Base-by-base conservation (phyloP, 2,329 filamentous ascomycete genomes). In the Hirsutella thompsonii region DNA sequence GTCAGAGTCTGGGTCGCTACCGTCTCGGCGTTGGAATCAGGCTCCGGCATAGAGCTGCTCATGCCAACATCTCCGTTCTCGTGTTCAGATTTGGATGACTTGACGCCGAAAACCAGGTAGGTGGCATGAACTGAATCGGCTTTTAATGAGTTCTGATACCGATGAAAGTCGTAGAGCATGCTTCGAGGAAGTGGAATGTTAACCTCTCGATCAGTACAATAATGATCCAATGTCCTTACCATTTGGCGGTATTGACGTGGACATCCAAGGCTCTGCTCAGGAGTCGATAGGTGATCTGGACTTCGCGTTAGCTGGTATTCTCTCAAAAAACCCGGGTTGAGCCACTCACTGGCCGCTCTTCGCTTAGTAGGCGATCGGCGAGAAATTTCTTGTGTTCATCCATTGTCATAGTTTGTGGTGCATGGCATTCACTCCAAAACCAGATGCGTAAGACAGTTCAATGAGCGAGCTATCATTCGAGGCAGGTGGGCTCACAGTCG, bases 161-260 rank as follows among this genome's bases (percentile, higher is more conserved):
- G 70, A 58, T 95, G 77, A 50, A 94, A 96, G 26, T 94, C 88
- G 61, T 81, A 94, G 3, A 96, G 78, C 74, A 94, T 90, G 52
- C 87, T 94, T n/a, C n/a, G n/a, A 11, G 40, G 4, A 8, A 38
- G 11, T 4, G 6, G 20, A 5, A 26, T 23, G 39, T 41, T 20
- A 41, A 35, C 21, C 19, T 5, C n/a, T 14, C 2, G 18, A 29
- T 59, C 74, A 49, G 11, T 19, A 9, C 5, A 32, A 16, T 2
- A n/a, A 8, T 4, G 9, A 3, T 19, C 28, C 38, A 18, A 18
- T 34, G 14, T 16, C 14, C 29, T 19, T 66, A 93, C 89, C 89
- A 80, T 62, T 98, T 98, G 11, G 92, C 92, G 35, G 74, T 69
- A 56, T 93, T 92, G 58, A 84, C 81, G 58, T 95, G 83, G 36